Evolutionary conservation across 345 rosid species (phyloP), one percentile per base, ranked within the genome.

Genomic region (Eucalyptus regnans): DNA sequence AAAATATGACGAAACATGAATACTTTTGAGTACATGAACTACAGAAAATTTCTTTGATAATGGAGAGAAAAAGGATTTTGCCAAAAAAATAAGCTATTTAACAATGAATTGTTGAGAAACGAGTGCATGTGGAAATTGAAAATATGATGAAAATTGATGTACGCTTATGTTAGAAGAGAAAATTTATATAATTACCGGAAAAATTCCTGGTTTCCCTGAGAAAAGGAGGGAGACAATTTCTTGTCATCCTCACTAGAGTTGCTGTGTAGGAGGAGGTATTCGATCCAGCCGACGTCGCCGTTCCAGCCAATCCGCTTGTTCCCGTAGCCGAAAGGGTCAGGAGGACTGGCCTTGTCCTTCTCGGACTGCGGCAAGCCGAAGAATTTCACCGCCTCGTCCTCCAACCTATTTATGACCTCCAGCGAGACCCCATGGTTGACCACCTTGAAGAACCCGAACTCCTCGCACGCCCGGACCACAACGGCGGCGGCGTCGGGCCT

Each of bases 221-320:
- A 91, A 89, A 90, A 48, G 76, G 92, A 76, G 71, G 92, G 93
- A 60, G 93, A 87, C 86, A 90, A 87, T 31, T 50, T 88, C 54
- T 89, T 89, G 64, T 43, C 87, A 31, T 91, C 87, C 49, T 89
- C 49, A n/a, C 62, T 93, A 48, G 92, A 87, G 86, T 92, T 92
- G 87, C 95, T 89, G 85, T 92, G 92, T 86, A 97, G 93, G 86
- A 97, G 93, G 87, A 97, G 93, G 89, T 92, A 93, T 76, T 96
- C 99, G 64, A 97, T 92, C 98, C 97, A 95, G 37, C 99, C 99
- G 31, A 95, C 92, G 88, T 97, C 98, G 33, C 96, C 98, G 33
- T 94, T 95, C 3, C 48, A 89, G 44, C 99, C 99, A 88, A 97
- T 97, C 86, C 92, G 90, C 64, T 90, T 94, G 92, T 88, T 94